phyloP scores from a whole-genome alignment of 345 rosid genomes.

The Triadica sebifera region DNA sequence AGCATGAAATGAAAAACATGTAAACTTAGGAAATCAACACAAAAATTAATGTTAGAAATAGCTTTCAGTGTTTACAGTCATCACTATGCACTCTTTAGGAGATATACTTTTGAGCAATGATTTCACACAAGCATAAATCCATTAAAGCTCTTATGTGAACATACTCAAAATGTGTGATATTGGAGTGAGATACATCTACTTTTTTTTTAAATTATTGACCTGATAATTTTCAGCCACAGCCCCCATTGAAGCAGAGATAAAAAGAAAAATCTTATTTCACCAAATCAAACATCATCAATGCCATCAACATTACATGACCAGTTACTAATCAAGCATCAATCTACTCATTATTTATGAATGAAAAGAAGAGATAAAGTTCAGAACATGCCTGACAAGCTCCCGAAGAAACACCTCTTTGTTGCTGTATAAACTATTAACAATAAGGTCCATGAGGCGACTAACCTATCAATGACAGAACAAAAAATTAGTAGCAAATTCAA shows the following conservation, averaged over 20 bases:
- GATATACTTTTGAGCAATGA: neutral
- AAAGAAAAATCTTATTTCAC: neutral
- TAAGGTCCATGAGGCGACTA: slow-evolving; percentile 98
- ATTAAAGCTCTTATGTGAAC: too few relatives aligned
- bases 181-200: neutral
- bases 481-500: neutral
- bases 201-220: neutral
- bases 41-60: neutral
- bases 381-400: slow-evolving; percentile 78
- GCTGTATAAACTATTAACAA: slow-evolving; percentile 91
- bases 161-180: neutral
- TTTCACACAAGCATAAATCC: neutral
- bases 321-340: neutral
- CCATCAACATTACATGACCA: neutral
- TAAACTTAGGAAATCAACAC: neutral
- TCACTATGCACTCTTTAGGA: neutral
- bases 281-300: neutral
- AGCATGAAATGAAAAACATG: neutral
- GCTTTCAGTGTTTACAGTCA: neutral
- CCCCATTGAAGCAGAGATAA: neutral
- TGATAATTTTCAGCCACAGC: neutral
- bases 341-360: neutral
- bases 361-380: neutral
- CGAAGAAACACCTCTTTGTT: slow-evolving; percentile 97
- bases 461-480: slow-evolving; percentile 49